Base-by-base conservation (phyloP, 1,139 yeast genomes). In the Diutina neorugosa region DNA sequence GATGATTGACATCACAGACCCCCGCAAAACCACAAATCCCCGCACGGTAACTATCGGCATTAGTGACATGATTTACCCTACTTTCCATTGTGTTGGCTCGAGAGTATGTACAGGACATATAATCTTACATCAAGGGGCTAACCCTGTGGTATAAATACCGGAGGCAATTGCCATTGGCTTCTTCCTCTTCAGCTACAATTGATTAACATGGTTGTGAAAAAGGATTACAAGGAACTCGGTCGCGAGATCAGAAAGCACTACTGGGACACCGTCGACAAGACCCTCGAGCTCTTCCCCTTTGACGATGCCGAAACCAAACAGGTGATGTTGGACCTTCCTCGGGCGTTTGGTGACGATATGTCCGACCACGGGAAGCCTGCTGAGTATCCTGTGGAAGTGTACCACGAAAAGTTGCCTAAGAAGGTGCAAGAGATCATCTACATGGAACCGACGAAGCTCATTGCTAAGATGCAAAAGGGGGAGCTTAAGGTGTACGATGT, bases 401-500 rank as follows among this genome's bases (percentile, higher is more conserved):
- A 70, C 51, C 70, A 70, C 11, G 61, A 73, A 4, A 73, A 73
- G 55, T 65, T 76, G 25, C 68, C 82, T 55, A 68, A 77, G 6
- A 69, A 62, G 0, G 64, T 40, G 43, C 18, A 64, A 51, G 83
- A 80, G 60, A 68, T 74, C 52, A 68, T 60, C 40, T 77, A 79
- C 62, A 79, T 84, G 25, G 78, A 75, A 53, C 58, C 70, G 27
- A 57, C 80, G 20, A 40, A 40, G 0, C 78, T 76, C 14, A 58
- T 61, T 43, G 65, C 60, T 42, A 65, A 76, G 58, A 68, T 68
- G 25, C 11, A 65, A 69, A 53, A 69, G 80, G 40, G 72, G 73
- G 18, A 54, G 53, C 14, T 76, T 77, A 7, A 63, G 68, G 54
- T 61, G 73, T 56, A 63, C 78, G 1, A 69, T 82, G 57, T 85